These are phyloP conservation scores for Suillus subluteus DNA, from an alignment of 768 basidiomycete genomes.

Conservation along the genomic window DNA sequence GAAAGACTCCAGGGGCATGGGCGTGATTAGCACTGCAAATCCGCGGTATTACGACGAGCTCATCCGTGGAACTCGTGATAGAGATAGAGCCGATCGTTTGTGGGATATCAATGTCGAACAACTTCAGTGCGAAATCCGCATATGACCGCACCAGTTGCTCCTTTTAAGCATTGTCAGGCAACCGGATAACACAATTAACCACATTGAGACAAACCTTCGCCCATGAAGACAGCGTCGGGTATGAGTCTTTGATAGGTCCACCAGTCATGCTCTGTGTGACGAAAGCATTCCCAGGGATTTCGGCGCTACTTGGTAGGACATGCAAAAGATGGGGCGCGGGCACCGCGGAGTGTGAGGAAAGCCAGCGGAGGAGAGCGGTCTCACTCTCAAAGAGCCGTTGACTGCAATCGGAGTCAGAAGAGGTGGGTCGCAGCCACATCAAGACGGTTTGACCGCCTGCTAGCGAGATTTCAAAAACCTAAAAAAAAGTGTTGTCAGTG, in stretches of 20 bases:
- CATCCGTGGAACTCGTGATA: not conserved
- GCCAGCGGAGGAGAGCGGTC: conserved; percentile 5
- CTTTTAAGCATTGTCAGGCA: conserved; percentile 1
- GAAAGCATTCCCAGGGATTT: conserved; percentile 3
- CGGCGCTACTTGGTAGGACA: not conserved
- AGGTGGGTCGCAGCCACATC: conserved; percentile 8
- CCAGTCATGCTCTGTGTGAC: conserved; percentile 6
- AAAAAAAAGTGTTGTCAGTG: not conserved
- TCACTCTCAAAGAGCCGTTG: conserved; percentile 10
- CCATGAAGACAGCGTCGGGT: conserved; percentile 5
- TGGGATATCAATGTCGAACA: conserved; percentile 14
- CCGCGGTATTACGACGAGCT: conserved; percentile 9
- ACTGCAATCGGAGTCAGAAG: not conserved
- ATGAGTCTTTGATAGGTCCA: not conserved
- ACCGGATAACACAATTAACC: not conserved
- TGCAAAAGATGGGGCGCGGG: conserved; percentile 8
- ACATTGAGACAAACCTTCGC: conserved; percentile 10
- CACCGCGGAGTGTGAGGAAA: conserved; percentile 4
- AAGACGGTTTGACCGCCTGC: conserved; percentile 4
- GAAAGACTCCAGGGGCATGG: conserved; percentile 4
- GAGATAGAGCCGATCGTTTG: conserved; percentile 11
- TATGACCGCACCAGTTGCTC: conserved; percentile 17
- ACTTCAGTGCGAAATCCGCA: conserved; percentile 14
- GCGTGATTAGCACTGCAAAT: not conserved
- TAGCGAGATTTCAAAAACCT: conserved; percentile 14